A percentile compares a stretch with the other conserved stretches of the same genome.
phyloP scores from a whole-genome alignment of 2,329 filamentous ascomycete species.

The Ceratocystis albifundus region DNA sequence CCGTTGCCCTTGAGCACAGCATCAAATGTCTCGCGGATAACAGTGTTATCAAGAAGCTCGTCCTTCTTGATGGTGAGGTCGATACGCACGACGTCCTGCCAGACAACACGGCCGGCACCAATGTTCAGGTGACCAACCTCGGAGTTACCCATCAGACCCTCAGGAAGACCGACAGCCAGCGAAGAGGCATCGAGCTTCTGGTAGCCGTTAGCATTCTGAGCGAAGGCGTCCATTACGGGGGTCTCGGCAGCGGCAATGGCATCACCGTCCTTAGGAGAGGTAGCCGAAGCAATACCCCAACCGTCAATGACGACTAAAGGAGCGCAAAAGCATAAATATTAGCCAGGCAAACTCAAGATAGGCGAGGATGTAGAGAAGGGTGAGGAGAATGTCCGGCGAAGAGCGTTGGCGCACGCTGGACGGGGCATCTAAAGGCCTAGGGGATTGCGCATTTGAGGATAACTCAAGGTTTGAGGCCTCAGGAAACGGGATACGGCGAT shows the following conservation, averaged over 20 bases:
- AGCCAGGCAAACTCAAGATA: slow-evolving; percentile 49
- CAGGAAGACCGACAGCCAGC: slow-evolving; percentile 84
- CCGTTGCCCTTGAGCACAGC: slow-evolving; percentile 79
- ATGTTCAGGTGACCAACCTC: slow-evolving; percentile 99
- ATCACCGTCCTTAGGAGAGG: slow-evolving; percentile 79
- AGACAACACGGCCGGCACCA: slow-evolving; percentile 90
- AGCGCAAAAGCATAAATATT: slow-evolving; percentile 44
- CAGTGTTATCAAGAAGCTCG: slow-evolving; percentile 62
- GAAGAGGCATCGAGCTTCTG: slow-evolving; percentile 93
- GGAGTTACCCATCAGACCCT: slow-evolving; percentile 97
- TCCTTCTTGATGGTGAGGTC: slow-evolving; percentile 82
- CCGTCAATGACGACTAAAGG: slow-evolving; percentile 90
- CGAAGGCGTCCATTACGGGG: slow-evolving; percentile 88
- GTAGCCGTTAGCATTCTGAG: slow-evolving; percentile 69
- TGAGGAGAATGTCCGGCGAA: slow-evolving; percentile 30
- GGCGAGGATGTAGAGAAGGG: slow-evolving; percentile 41
- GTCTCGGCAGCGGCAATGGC: slow-evolving; percentile 90
- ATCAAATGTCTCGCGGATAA: slow-evolving; percentile 65
- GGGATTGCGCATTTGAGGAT: not conserved
- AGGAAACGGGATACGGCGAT: not conserved
- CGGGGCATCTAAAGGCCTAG: slow-evolving; percentile 4
- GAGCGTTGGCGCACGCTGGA: not conserved
- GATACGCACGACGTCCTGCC: slow-evolving; percentile 96
- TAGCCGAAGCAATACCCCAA: slow-evolving; percentile 77
- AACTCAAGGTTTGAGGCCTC: not conserved